phyloP scores from a whole-genome alignment of 2,329 filamentous ascomycete species.

The Penicillium sp. region DNA sequence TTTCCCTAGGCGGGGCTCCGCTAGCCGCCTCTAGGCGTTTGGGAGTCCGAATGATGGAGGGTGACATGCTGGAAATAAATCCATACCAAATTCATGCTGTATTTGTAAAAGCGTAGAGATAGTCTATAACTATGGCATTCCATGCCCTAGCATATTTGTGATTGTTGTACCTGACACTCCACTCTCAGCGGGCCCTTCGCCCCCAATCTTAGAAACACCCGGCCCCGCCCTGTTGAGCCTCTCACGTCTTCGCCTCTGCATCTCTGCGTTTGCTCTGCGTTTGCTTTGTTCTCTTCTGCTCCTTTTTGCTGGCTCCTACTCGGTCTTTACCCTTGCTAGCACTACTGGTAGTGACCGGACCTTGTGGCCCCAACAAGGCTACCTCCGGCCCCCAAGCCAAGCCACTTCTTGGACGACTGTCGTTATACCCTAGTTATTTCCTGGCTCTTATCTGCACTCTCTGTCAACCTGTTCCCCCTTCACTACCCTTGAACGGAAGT shows the following conservation, averaged over 20 bases:
- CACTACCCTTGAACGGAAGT: not conserved
- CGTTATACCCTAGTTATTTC: constrained; percentile 22
- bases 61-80: constrained; percentile 21
- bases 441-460: constrained; percentile 20
- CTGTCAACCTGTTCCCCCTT: not conserved
- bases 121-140: not conserved
- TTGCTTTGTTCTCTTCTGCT: not conserved
- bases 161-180: not conserved
- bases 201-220: constrained; percentile 1
- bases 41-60: constrained; percentile 22
- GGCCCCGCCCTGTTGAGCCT: constrained; percentile 3
- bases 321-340: not conserved
- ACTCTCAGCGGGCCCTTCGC: not conserved
- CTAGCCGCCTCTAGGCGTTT: constrained; percentile 24
- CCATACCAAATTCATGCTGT: not conserved
- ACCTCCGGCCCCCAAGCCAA: constrained; percentile 23
- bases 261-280: no score
- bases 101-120: not conserved
- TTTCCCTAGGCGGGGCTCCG: constrained; percentile 20
- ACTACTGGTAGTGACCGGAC: constrained; percentile 2
- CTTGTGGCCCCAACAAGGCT: constrained; percentile 6
- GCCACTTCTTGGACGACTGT: constrained; percentile 27
- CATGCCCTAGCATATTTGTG: not conserved
- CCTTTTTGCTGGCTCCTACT: no score
- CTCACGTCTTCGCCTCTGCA: not conserved